A percentile compares a stretch with the other conserved stretches of the same genome.
Conservation (phyloP, 179 eudicot genomes). For the Beta macrorhiza region DNA sequence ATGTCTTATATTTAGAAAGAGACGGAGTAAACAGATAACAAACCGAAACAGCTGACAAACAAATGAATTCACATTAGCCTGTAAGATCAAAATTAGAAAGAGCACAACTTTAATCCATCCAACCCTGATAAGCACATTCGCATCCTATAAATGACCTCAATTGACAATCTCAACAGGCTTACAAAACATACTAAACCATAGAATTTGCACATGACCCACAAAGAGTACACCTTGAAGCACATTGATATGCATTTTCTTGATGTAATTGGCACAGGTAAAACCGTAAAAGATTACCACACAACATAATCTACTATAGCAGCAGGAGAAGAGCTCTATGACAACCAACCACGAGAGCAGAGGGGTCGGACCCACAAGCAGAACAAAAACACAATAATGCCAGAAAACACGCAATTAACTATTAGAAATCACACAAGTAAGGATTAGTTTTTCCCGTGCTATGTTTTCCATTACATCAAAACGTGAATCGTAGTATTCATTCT, state of each 20-base stretch:
- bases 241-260: background rate
- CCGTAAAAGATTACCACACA: background rate
- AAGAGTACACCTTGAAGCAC: background rate
- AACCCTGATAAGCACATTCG: background rate
- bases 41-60: background rate
- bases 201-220: background rate
- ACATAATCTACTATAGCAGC: background rate
- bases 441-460: too few relatives aligned
- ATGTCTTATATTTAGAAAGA: too few relatives aligned
- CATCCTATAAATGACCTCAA: background rate
- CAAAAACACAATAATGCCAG: background rate
- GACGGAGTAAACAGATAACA: background rate
- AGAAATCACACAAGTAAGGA: background rate
- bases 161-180: background rate
- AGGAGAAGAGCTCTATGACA: too few relatives aligned
- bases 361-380: background rate
- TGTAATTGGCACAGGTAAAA: background rate
- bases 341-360: too few relatives aligned
- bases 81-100: too few relatives aligned
- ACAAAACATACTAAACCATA: background rate
- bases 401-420: background rate
- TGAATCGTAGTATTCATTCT: too few relatives aligned
- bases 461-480: too few relatives aligned
- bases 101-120: background rate
- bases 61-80: background rate